A percentile compares a stretch with the other conserved stretches of the same genome.
Conservation (phyloP, 2,329 filamentous ascomycete genomes). For the Colletotrichum australisinense region DNA sequence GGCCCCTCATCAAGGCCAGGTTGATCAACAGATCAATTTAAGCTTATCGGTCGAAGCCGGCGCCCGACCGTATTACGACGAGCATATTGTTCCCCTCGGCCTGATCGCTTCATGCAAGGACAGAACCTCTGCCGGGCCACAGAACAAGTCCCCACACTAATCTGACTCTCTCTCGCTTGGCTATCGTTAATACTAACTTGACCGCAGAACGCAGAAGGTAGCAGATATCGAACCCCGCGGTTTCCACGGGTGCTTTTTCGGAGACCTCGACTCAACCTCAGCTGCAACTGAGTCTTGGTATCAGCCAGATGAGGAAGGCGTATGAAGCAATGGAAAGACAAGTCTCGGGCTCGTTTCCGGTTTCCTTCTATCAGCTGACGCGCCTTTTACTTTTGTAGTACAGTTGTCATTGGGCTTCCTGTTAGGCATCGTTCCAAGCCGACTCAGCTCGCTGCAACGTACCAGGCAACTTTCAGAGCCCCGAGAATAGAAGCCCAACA, state of each 20-base stretch:
- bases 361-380: not conserved
- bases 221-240: not conserved
- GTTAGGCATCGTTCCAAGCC: not conserved
- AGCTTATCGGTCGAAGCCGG: not conserved
- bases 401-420: not conserved
- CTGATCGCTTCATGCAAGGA: not conserved
- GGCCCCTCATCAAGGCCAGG: not conserved
- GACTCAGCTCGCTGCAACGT: not conserved
- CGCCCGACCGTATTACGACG: not conserved
- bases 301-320: conserved; percentile 23
- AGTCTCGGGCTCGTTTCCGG: not conserved
- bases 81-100: not conserved
- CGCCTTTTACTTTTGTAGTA: not conserved
- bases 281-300: not conserved
- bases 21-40: not conserved
- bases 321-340: not conserved
- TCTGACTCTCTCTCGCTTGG: not conserved
- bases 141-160: not conserved
- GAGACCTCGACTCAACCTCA: not conserved
- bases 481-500: not conserved
- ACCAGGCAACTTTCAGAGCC: not conserved
- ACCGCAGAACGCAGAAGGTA: not conserved
- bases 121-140: not conserved
- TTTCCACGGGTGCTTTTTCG: not conserved
- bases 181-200: not conserved